A percentile compares a stretch with the other conserved stretches of the same genome.
These are phyloP conservation scores for Trametes coccinea DNA, from an alignment of 768 basidiomycete species.

Conservation along the genomic window DNA sequence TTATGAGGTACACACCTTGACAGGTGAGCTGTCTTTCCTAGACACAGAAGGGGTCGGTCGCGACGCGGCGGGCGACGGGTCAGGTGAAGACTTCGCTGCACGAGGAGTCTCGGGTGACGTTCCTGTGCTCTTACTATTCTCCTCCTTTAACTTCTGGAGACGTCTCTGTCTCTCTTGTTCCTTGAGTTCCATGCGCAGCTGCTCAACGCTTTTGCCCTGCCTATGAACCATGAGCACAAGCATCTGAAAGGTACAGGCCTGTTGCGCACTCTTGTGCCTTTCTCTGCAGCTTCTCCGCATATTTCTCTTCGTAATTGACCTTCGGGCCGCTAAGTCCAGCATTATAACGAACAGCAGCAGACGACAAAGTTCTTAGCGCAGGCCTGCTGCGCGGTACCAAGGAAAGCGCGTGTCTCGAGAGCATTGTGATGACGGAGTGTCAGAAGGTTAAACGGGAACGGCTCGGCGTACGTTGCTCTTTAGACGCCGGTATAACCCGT, in stretches of 20 bases:
- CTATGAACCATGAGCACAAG: constrained; percentile 27
- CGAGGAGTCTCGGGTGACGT: not conserved
- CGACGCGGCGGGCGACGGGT: constrained; percentile 15
- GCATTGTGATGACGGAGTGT: not conserved
- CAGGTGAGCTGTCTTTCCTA: constrained; percentile 67
- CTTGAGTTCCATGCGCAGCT: constrained; percentile 37
- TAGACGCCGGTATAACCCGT: too few relatives aligned
- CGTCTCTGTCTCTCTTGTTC: constrained; percentile 27
- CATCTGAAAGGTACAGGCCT: constrained; percentile 8
- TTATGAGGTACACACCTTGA: constrained; percentile 47
- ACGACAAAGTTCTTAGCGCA: not conserved
- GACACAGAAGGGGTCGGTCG: not conserved
- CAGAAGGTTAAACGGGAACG: too few relatives aligned
- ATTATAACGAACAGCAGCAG: not conserved
- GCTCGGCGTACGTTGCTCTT: too few relatives aligned
- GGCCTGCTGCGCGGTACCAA: not conserved
- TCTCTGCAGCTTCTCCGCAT: constrained; percentile 67
- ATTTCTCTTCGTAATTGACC: constrained; percentile 49
- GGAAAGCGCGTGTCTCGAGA: constrained; percentile 1
- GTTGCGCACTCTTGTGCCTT: constrained; percentile 63
- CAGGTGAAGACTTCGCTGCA: constrained; percentile 16
- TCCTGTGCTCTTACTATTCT: constrained; percentile 11
- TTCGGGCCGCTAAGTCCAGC: constrained; percentile 8
- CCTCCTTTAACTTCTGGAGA: constrained; percentile 17
- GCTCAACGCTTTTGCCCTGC: constrained; percentile 42